Base-by-base conservation (phyloP, 176 grass and related monocot species). In the Microstegium vimineum region DNA sequence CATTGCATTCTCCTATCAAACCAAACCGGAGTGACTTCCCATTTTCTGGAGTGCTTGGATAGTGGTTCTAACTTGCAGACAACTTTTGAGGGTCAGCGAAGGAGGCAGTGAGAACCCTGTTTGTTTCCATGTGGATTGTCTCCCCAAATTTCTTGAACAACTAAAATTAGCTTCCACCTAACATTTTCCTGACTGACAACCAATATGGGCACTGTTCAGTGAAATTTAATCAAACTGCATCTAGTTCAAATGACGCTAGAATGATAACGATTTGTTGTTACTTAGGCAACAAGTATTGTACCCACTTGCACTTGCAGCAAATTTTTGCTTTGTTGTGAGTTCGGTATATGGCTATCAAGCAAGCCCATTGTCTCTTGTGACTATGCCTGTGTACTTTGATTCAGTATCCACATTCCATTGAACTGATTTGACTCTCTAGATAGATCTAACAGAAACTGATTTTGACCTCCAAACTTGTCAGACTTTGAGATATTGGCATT, bases 401-500 rank as follows among this genome's bases (percentile, higher is more conserved):
- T 78, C 14, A 27, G 17, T 84, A 74, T 51, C 47, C 7, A 1
- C 10, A 5, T 49, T 74, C 40, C 13, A 20, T 34, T 80, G 45
- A 25, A 36, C 51, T 72, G 38, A 10, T 69, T 35, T 42, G 52
- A 26, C 70, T 89, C 11, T 68, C 10, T 40, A 18, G 47, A 49
- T 40, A 18, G 47, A 49, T 62, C 57, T 62, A 70, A 27, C 47
- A 47, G 65, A 65, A 83, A 66, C 49, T 74, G 31, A 79, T 49
- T 74, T 66, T 16, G n/a, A 17, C 47, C 86, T 88, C 49, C 26
- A 28, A 69, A 63, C 72, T 83, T 47, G 15, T 32, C 73, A 99
- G 96, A 95, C 67, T 99, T 99, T 81, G 93, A 93, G 87, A 92
- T 99, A 85, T 86, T 99, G 80, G 96, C 91, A 82, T 95, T 99